These are phyloP conservation scores for Aspergillus affinis DNA, from an alignment of 495 filamentous ascomycete species.

Conservation along the genomic window DNA sequence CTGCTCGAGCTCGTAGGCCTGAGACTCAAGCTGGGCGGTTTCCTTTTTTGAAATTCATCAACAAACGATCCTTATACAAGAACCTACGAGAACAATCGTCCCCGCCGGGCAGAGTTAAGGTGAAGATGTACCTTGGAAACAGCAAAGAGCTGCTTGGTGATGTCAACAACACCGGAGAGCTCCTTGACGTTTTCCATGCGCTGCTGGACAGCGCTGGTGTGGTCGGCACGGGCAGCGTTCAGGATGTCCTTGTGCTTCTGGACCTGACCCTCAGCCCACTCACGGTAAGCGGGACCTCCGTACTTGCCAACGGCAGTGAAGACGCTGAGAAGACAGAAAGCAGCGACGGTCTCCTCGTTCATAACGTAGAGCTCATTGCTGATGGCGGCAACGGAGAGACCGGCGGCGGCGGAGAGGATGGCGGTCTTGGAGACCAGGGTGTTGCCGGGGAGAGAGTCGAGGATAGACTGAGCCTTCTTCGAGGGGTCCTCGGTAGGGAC, in stretches of 20 bases:
- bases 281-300: conserved; percentile 83
- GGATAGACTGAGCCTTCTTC: conserved; percentile 91
- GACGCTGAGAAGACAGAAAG: conserved; percentile 82
- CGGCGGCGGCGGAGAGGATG: conserved; percentile 88
- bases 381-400: conserved; percentile 89
- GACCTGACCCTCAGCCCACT: conserved; percentile 86
- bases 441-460: conserved; percentile 84
- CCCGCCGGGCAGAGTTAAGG: neutral
- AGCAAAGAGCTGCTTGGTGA: conserved; percentile 95
- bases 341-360: conserved; percentile 95
- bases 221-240: conserved; percentile 88
- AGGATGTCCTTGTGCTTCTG: conserved; percentile 89
- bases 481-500: conserved; percentile 82
- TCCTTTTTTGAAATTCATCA: conserved; percentile 64
- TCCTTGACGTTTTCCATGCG: conserved; percentile 92
- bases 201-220: conserved; percentile 89
- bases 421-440: conserved; percentile 91
- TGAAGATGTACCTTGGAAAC: conserved; percentile 79
- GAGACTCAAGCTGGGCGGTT: conserved; percentile 90
- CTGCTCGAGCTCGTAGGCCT: conserved; percentile 97
- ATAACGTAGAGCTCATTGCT: conserved; percentile 99
- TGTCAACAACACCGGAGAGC: conserved; percentile 87
- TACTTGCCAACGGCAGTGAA: conserved; percentile 89
- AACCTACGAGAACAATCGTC: neutral
- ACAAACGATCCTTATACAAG: conserved; percentile 1